A percentile compares a stretch with the other conserved stretches of the same genome.
Conservation (phyloP, 2,329 filamentous ascomycete genomes). For the Lachnum nothofagi region DNA sequence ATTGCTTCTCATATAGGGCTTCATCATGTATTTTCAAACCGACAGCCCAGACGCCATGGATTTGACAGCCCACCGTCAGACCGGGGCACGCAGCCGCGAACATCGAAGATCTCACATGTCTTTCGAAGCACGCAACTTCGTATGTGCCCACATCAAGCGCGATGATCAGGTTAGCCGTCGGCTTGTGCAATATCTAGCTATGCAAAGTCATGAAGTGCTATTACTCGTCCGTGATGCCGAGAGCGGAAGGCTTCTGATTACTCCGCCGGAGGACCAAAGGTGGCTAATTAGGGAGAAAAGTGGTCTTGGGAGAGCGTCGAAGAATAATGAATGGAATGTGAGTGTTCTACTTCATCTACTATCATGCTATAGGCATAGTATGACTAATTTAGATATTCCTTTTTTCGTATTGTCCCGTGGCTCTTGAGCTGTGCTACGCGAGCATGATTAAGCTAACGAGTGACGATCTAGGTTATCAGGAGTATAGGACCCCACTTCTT, state of each 20-base stretch:
- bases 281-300: conserved; percentile 38
- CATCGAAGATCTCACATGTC: conserved; percentile 33
- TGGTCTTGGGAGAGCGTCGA: conserved; percentile 37
- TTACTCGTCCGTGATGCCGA: conserved; percentile 40
- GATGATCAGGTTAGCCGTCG: conserved; percentile 38
- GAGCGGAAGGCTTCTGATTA: conserved; percentile 34
- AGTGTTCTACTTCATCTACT: no score
- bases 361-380: no score
- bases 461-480: no score
- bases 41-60: conserved; percentile 29
- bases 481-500: conserved; percentile 37
- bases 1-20: conserved; percentile 20
- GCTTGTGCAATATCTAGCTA: conserved; percentile 40
- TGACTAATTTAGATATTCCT: no score
- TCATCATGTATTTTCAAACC: conserved; percentile 21
- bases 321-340: conserved; percentile 37
- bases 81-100: conserved; percentile 32
- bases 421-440: no score
- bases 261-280: conserved; percentile 35
- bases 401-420: no score
- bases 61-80: conserved; percentile 31
- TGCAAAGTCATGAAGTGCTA: conserved; percentile 36
- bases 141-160: conserved; percentile 40
- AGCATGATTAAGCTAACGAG: no score
- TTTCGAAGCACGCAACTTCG: conserved; percentile 37